phyloP scores from a whole-genome alignment of 1,139 yeast genomes.

The Geotrichum fermentans region DNA sequence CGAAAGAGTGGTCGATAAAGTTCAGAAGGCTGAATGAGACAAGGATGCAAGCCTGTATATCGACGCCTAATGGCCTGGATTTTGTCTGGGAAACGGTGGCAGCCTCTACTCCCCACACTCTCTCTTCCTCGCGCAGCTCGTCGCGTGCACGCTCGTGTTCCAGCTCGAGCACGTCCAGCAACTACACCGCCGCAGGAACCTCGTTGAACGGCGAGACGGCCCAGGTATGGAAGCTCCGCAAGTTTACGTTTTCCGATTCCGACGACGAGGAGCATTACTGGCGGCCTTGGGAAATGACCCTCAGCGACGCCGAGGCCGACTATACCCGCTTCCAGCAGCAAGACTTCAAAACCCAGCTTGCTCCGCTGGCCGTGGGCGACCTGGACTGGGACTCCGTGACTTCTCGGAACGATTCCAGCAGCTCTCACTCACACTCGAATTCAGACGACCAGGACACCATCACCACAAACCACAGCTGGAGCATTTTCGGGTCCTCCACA shows the following conservation, averaged over 20 bases:
- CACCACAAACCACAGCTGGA: background rate
- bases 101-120: background rate
- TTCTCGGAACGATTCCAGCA: background rate
- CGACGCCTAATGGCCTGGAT: conserved; percentile 20
- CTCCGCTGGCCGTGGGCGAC: conserved; percentile 11
- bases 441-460: background rate
- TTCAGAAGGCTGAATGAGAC: conserved; percentile 11
- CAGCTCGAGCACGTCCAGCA: background rate
- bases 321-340: conserved; percentile 19
- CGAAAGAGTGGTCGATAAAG: conserved; percentile 5
- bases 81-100: conserved; percentile 27
- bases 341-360: conserved; percentile 18
- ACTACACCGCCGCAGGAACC: background rate
- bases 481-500: background rate
- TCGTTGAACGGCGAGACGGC: background rate
- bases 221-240: conserved; percentile 26
- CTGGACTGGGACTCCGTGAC: conserved; percentile 16
- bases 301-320: conserved; percentile 27
- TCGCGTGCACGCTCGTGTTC: background rate
- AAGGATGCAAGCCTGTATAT: conserved; percentile 12
- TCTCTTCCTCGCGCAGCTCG: background rate
- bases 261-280: conserved; percentile 33
- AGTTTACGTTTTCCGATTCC: conserved; percentile 27
- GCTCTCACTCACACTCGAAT: background rate
- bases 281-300: conserved; percentile 27